Conservation (phyloP, 768 basidiomycete species). For the Panus rudis region DNA sequence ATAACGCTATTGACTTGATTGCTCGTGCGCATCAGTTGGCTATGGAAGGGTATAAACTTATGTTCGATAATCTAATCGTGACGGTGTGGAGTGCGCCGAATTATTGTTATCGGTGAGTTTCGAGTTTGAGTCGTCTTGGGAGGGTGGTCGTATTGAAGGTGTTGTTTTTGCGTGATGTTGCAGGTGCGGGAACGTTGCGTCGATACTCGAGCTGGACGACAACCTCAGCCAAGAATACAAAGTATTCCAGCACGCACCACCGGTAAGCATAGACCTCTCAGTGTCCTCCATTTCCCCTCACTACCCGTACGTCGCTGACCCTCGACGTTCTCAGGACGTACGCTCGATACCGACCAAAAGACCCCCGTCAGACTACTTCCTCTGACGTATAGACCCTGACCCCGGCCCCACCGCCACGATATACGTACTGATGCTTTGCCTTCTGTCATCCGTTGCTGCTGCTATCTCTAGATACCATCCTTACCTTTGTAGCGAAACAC, state of each 20-base stretch:
- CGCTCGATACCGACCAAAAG: constrained; percentile 77
- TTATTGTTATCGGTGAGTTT: constrained; percentile 88
- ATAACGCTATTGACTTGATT: constrained; percentile 90
- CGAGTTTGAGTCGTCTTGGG: constrained; percentile 2
- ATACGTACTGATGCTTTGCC: too few relatives aligned
- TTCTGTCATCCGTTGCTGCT: too few relatives aligned
- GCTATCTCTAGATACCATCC: too few relatives aligned
- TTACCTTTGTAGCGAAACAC: too few relatives aligned
- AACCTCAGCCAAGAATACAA: constrained; percentile 92
- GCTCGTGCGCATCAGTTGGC: constrained; percentile 96
- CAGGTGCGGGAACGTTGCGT: constrained; percentile 94
- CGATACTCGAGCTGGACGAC: constrained; percentile 91
- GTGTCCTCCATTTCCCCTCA: not conserved
- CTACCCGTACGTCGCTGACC: not conserved
- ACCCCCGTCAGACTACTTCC: constrained; percentile 83
- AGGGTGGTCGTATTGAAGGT: constrained; percentile 10
- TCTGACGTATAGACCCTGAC: too few relatives aligned
- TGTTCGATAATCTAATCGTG: constrained; percentile 93
- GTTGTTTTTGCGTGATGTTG: not conserved
- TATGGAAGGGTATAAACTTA: constrained; percentile 96
- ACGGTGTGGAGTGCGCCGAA: constrained; percentile 99
- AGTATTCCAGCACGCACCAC: constrained; percentile 85
- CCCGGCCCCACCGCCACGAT: too few relatives aligned
- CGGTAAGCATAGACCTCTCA: constrained; percentile 35
- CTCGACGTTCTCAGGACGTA: constrained; percentile 50